Evolutionary conservation across 768 basidiomycete species (phyloP).

Genomic region (Lactarius vividus): DNA sequence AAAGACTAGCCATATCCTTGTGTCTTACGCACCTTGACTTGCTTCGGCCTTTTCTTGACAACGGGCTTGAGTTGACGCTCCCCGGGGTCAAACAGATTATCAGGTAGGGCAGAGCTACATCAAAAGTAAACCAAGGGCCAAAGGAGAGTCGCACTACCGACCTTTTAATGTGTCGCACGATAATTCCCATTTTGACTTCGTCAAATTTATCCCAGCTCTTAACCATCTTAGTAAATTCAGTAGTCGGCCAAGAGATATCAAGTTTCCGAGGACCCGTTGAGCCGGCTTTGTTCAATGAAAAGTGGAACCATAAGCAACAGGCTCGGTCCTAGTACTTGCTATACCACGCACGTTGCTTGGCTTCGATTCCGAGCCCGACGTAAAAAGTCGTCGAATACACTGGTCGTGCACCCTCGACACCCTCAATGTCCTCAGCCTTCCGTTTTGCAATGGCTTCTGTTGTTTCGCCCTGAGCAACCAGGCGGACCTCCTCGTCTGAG

Average conservation of each 20-base stretch:
- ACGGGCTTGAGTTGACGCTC: constrained; percentile 67
- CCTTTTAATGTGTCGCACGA: constrained; percentile 92
- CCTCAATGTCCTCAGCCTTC: constrained; percentile 75
- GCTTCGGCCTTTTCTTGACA: constrained; percentile 72
- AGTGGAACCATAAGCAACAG: constrained; percentile 22
- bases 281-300: constrained; percentile 51
- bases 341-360: constrained; percentile 73
- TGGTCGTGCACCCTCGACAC: constrained; percentile 69
- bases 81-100: constrained; percentile 77
- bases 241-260: constrained; percentile 96
- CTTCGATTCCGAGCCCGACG: constrained; percentile 89
- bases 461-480: constrained; percentile 85
- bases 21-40: constrained; percentile 45
- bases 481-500: constrained; percentile 81
- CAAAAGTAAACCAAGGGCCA: constrained; percentile 15
- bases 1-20: neutral
- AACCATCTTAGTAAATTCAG: constrained; percentile 90
- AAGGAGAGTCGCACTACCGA: constrained; percentile 32
- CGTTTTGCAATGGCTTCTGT: constrained; percentile 68
- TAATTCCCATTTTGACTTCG: constrained; percentile 88
- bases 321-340: constrained; percentile 14
- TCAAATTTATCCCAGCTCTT: constrained; percentile 97
- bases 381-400: constrained; percentile 98
- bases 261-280: constrained; percentile 75
- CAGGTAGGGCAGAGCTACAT: constrained; percentile 67